These are phyloP conservation scores for Acorus gramineus DNA, from an alignment of 106 monocot species.

Conservation along the genomic window DNA sequence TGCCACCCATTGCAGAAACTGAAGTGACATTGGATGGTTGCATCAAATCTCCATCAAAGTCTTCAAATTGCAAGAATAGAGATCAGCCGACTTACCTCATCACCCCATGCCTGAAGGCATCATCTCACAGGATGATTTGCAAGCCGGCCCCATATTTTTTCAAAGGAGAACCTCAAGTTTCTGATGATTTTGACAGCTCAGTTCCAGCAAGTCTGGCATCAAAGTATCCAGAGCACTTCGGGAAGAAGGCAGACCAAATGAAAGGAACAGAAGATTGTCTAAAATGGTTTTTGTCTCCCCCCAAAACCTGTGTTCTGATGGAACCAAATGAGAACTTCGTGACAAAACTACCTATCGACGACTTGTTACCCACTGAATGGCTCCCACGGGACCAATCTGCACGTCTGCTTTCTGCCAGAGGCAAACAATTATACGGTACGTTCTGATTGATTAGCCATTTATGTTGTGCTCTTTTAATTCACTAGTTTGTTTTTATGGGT, in stretches of 20 bases:
- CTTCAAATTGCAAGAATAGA: constrained; percentile 8
- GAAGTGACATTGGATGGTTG: not conserved
- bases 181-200: constrained; percentile 2
- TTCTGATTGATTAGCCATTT: too few species aligned
- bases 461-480: too few species aligned
- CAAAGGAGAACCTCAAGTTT: not conserved
- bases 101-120: constrained; percentile 21
- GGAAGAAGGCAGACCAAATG: constrained; percentile 16
- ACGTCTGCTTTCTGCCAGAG: too few species aligned
- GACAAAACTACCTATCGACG: constrained; percentile 2
- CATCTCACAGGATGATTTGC: not conserved
- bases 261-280: constrained; percentile 40
- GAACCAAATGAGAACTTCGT: constrained; percentile 40
- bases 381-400: too few species aligned
- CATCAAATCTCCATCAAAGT: not conserved
- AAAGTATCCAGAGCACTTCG: constrained; percentile 31
- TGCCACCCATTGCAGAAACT: not conserved
- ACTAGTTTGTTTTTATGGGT: too few species aligned
- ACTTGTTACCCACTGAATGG: not conserved
- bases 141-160: too few species aligned
- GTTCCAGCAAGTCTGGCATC: constrained; percentile 17
- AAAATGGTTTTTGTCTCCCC: constrained; percentile 86
- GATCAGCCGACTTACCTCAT: constrained; percentile 1
- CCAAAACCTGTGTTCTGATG: constrained; percentile 63
- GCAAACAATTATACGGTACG: too few species aligned